Base-by-base conservation (phyloP, 1,284 basidiomycete species). In the Lentinula novae-zelandiae region DNA sequence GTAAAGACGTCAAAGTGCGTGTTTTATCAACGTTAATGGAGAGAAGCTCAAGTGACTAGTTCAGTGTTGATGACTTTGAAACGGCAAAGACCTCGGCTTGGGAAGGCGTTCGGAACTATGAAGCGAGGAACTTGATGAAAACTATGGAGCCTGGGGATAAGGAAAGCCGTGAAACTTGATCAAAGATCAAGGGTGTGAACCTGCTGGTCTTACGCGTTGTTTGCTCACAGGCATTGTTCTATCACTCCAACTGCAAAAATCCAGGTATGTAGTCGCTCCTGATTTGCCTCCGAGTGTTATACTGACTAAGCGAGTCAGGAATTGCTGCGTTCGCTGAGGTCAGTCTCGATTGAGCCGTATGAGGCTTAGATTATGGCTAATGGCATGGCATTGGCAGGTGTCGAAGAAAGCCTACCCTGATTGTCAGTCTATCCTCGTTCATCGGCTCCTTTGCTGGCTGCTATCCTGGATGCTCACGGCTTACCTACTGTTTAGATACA, bases 101-200 rank as follows among this genome's bases (percentile, higher is more conserved):
- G 95, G 95, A 97, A 69, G 95, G 95, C 59, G 89, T 95, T 20
- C 78, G 96, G 48, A 97, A 94, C 70, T 92, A 93, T 66, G 91
- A 96, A 74, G 96, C 96, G 1, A 86, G 92, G 68, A 95, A 95
- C 67, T 78, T 95, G 62, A 95, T 98, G 91, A 92, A 90, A 71
- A 84, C 89, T 66, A 98, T 98, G 96, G 83, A 84, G 66, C 67
- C 86, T 6, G 93, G 90, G 22, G 93, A 98, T 71, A 83, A 89
- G 75, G 94, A 90, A 56, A 44, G 78, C 68, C 22, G 7, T n/a
- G 9, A 46, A 40, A 13, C 34, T 22, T 34, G 33, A 15, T 59
- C 3, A 3, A 27, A 27, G 27, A 15, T 49, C 40, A 60, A 53
- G 39, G 60, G 7, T 31, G 31, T 53, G 56, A 70, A 68, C 68